These are phyloP conservation scores for Metschnikowia kunwiensis DNA, from an alignment of 805 yeast species.

Conservation along the genomic window DNA sequence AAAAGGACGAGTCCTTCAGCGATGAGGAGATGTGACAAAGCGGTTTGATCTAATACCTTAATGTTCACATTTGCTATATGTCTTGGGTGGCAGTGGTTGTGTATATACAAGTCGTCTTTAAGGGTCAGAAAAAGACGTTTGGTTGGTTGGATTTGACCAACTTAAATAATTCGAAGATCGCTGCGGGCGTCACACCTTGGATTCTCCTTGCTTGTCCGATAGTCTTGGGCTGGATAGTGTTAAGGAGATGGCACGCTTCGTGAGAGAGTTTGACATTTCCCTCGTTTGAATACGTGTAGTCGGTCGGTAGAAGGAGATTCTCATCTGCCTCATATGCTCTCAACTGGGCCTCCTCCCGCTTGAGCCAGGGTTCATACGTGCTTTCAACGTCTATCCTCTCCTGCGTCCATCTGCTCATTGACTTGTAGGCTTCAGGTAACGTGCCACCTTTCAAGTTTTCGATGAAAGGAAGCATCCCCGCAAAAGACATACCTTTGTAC, in stretches of 20 bases:
- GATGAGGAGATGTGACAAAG: too few relatives aligned
- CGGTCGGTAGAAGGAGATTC: slow-evolving; percentile 61
- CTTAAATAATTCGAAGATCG: slow-evolving; percentile 73
- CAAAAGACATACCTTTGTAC: slow-evolving; percentile 42
- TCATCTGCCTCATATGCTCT: slow-evolving; percentile 85
- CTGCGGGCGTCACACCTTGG: slow-evolving; percentile 94
- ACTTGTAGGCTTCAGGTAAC: slow-evolving; percentile 25
- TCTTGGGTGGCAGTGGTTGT: too few relatives aligned
- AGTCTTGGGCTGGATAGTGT: slow-evolving; percentile 77
- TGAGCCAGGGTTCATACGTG: slow-evolving; percentile 75
- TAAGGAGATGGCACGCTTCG: slow-evolving; percentile 69
- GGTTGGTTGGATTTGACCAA: slow-evolving; percentile 36
- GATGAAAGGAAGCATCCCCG: slow-evolving; percentile 31
- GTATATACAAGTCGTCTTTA: background rate
- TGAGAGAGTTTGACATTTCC: slow-evolving; percentile 57
- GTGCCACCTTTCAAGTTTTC: slow-evolving; percentile 19
- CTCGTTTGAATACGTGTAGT: slow-evolving; percentile 57
- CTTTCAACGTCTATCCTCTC: slow-evolving; percentile 75
- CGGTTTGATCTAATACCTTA: too few relatives aligned
- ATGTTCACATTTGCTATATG: too few relatives aligned
- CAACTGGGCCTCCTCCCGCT: slow-evolving; percentile 67
- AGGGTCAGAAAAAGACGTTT: background rate
- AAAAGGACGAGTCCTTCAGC: too few relatives aligned
- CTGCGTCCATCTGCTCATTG: slow-evolving; percentile 40
- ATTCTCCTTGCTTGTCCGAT: slow-evolving; percentile 94